Conservation (phyloP, 768 basidiomycete genomes). For the Mycena polygramma region DNA sequence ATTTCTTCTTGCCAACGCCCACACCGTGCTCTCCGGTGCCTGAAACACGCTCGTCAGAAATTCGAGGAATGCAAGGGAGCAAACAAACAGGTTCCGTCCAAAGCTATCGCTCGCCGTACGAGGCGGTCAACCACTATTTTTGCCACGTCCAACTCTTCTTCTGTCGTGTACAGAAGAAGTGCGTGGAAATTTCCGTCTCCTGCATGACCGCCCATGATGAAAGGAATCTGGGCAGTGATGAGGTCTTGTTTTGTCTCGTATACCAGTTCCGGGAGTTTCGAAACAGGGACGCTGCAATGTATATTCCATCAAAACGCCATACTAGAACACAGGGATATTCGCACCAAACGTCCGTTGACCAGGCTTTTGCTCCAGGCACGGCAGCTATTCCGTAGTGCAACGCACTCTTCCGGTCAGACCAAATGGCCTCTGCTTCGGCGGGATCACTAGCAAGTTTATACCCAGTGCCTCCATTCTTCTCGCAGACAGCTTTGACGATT, state of each 20-base stretch:
- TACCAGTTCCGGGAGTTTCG: conserved; percentile 73
- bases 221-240: conserved; percentile 63
- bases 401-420: conserved; percentile 80
- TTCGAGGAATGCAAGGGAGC: background rate
- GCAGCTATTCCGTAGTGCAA: conserved; percentile 69
- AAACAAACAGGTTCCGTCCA: conserved; percentile 79
- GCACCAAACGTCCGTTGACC: conserved; percentile 85
- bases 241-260: conserved; percentile 82
- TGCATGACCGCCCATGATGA: conserved; percentile 81
- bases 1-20: conserved; percentile 86
- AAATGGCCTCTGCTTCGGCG: conserved; percentile 79
- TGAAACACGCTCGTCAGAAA: conserved; percentile 39
- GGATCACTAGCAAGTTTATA: conserved; percentile 75
- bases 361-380: conserved; percentile 67
- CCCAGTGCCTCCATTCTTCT: conserved; percentile 75
- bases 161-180: conserved; percentile 67
- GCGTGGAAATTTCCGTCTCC: conserved; percentile 75
- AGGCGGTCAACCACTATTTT: conserved; percentile 66
- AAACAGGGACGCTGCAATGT: conserved; percentile 66
- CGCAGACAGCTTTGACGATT: conserved; percentile 68
- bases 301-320: background rate
- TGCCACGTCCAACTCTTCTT: conserved; percentile 64
- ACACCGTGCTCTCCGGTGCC: conserved; percentile 91
- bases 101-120: conserved; percentile 73
- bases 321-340: background rate